These are phyloP conservation scores for Pyrus hybrid DNA, from an alignment of 331 rosid species.

Conservation along the genomic window DNA sequence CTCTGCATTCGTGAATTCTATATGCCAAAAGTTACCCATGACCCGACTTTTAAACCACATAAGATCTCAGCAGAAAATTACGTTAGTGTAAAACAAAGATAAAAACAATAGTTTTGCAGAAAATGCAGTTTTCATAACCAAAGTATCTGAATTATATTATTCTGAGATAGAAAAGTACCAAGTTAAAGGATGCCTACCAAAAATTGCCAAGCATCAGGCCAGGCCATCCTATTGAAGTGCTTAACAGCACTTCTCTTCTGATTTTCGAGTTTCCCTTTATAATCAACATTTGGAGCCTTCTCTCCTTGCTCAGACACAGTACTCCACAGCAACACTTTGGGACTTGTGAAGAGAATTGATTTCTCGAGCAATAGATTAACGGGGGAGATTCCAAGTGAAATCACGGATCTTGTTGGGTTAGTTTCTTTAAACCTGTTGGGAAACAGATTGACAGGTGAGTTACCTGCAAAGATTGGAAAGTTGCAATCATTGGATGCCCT, in stretches of 20 bases:
- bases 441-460: slow-evolving; percentile 13
- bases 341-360: slow-evolving; percentile 5
- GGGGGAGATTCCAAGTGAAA: slow-evolving; percentile 15
- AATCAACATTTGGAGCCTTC: slow-evolving; percentile 82
- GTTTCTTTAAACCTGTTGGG: too few relatives aligned
- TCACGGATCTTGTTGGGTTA: too few relatives aligned
- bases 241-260: slow-evolving; percentile 73
- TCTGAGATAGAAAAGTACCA: background rate
- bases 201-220: slow-evolving; percentile 83
- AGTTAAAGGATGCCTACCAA: slow-evolving; percentile 31
- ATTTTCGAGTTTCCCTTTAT: slow-evolving; percentile 77
- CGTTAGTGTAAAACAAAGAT: background rate
- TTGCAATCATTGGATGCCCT: background rate
- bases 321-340: slow-evolving; percentile 51
- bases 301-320: slow-evolving; percentile 85
- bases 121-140: background rate
- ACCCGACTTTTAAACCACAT: background rate
- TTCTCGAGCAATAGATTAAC: slow-evolving; percentile 11
- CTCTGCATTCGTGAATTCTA: too few relatives aligned
- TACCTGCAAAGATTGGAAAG: background rate
- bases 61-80: background rate
- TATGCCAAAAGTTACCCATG: background rate
- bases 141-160: background rate
- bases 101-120: background rate
- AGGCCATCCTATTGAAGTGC: slow-evolving; percentile 71